Percentiles rank a stretch among this genome's conserved stretches.
Evolutionary conservation across 2,329 filamentous ascomycete genomes (phyloP).

Genomic region (Fusarium setosum): DNA sequence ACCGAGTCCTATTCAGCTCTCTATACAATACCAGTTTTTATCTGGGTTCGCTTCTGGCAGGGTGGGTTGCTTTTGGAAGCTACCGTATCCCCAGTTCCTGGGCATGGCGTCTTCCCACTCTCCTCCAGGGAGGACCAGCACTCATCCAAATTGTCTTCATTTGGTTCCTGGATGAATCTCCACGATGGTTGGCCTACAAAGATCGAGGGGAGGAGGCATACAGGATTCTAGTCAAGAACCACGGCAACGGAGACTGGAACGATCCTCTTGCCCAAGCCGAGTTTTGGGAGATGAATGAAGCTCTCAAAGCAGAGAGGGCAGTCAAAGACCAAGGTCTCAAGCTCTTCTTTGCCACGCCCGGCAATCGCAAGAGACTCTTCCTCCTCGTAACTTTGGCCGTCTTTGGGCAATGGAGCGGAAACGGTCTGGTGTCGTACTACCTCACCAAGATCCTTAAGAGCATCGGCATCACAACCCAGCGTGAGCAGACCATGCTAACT

Average conservation of each 20-base stretch:
- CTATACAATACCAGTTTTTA: slow-evolving; percentile 14
- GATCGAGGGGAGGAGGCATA: slow-evolving; percentile 18
- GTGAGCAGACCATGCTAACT: slow-evolving; percentile 21
- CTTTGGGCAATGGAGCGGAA: slow-evolving; percentile 52
- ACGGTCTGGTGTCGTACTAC: slow-evolving; percentile 45
- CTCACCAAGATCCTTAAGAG: slow-evolving; percentile 40
- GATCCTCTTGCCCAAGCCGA: slow-evolving; percentile 48
- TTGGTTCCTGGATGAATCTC: slow-evolving; percentile 27
- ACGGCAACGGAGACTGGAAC: slow-evolving; percentile 56
- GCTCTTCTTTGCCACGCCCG: slow-evolving; percentile 31
- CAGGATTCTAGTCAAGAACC: slow-evolving; percentile 12
- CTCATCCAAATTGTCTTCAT: slow-evolving; percentile 22
- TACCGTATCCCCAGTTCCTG: slow-evolving; percentile 12
- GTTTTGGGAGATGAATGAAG: slow-evolving; percentile 32
- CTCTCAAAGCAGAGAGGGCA: slow-evolving; percentile 15
- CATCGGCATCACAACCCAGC: slow-evolving; percentile 25
- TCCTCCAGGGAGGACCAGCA: slow-evolving; percentile 23
- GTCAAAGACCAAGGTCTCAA: slow-evolving; percentile 12
- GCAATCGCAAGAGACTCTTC: slow-evolving; percentile 45
- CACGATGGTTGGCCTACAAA: slow-evolving; percentile 22
- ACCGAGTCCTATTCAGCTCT: slow-evolving; percentile 21
- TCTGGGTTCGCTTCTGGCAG: slow-evolving; percentile 13
- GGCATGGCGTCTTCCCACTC: slow-evolving; percentile 32
- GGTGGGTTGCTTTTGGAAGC: slow-evolving; percentile 27
- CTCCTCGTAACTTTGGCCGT: slow-evolving; percentile 55